A percentile compares a stretch with the other conserved stretches of the same genome.
Evolutionary conservation across 371 early-diverging fungal genomes (phyloP).

Genomic region (Lichtheimia corymbifera): DNA sequence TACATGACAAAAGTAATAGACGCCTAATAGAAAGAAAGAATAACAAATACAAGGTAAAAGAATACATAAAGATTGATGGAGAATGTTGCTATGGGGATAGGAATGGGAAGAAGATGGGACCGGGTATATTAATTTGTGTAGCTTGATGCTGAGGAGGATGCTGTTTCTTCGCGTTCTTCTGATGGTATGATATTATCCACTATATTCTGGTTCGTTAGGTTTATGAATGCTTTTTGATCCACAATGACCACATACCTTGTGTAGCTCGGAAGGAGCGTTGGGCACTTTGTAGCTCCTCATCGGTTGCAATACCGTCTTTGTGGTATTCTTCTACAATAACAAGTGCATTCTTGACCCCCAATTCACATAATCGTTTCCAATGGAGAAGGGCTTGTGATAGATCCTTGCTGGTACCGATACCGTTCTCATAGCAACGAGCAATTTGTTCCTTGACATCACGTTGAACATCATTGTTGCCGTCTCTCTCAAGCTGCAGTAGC

Average conservation of each 20-base stretch:
- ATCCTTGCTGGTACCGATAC: slow-evolving; percentile 21
- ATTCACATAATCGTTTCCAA: slow-evolving; percentile 18
- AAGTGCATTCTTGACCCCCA: slow-evolving; percentile 19
- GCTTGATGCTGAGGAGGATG: neutral
- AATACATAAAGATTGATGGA: no score
- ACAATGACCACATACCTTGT: neutral
- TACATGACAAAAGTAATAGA: no score
- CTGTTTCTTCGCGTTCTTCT: neutral
- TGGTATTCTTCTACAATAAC: slow-evolving; percentile 16
- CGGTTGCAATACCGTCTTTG: slow-evolving; percentile 12
- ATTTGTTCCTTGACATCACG: slow-evolving; percentile 9
- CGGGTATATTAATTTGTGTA: neutral
- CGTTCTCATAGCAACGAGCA: slow-evolving; percentile 28
- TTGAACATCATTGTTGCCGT: slow-evolving; percentile 20
- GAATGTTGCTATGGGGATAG: no score
- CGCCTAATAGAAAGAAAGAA: no score
- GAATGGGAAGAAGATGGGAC: neutral
- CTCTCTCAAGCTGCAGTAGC: slow-evolving; percentile 15
- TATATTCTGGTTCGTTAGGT: no score
- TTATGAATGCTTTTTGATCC: no score
- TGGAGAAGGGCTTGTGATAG: slow-evolving; percentile 14
- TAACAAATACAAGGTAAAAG: no score
- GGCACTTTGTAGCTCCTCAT: slow-evolving; percentile 7
- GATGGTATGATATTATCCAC: no score
- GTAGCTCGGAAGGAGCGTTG: neutral